These are phyloP conservation scores for Coriaria nepalensis DNA, from an alignment of 306 rosid species.

Conservation along the genomic window DNA sequence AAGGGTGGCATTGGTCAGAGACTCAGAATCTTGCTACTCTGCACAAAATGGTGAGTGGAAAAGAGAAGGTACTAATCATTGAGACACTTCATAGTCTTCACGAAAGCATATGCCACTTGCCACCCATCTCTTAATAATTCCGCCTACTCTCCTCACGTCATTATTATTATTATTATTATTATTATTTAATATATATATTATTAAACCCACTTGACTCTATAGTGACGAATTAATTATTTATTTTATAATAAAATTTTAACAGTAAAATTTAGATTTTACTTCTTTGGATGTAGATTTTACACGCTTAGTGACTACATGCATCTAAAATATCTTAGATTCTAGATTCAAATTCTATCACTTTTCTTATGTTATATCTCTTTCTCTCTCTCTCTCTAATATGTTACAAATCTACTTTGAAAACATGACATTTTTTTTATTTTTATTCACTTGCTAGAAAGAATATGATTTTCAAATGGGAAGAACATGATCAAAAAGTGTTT, in stretches of 20 bases:
- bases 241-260: too few species aligned
- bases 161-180: too few species aligned
- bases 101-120: slow-evolving; percentile 5
- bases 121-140: not conserved
- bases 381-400: not conserved
- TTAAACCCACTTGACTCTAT: too few species aligned
- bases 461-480: slow-evolving; percentile 19
- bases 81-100: slow-evolving; percentile 12
- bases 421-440: slow-evolving; percentile 27
- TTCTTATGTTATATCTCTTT: not conserved
- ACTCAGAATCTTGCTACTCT: slow-evolving; percentile 11
- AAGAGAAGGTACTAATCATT: slow-evolving; percentile 12
- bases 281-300: too few species aligned
- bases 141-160: not conserved
- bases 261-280: too few species aligned
- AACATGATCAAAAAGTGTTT: slow-evolving; percentile 12
- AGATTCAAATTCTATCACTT: too few species aligned
- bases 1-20: slow-evolving; percentile 4
- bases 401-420: slow-evolving; percentile 22
- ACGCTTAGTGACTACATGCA: too few species aligned
- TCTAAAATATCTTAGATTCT: too few species aligned
- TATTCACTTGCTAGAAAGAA: not conserved
- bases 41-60: slow-evolving; percentile 7
- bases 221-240: too few species aligned
- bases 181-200: too few species aligned